phyloP scores from a whole-genome alignment of 495 filamentous ascomycete genomes.

The Penicillium argentinense region DNA sequence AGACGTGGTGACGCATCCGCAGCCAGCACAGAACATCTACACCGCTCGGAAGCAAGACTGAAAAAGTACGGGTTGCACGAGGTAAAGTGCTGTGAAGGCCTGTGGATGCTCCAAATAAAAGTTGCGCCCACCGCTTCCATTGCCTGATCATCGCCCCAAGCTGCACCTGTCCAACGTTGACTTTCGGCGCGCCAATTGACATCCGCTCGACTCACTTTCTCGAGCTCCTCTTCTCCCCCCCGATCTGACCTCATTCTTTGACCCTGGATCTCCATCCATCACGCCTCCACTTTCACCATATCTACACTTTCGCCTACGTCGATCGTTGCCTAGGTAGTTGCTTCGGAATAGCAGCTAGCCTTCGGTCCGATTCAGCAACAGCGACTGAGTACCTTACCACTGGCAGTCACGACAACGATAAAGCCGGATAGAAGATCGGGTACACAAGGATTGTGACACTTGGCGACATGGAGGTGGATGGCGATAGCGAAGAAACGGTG shows the following conservation, averaged over 20 bases:
- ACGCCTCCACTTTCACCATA: no score
- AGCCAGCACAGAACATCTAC: constrained; percentile 7
- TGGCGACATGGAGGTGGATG: constrained; percentile 36
- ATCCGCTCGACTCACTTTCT: not conserved
- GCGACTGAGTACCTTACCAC: not conserved
- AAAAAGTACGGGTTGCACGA: constrained; percentile 1
- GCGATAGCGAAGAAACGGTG: constrained; percentile 20
- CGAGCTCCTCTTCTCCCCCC: not conserved
- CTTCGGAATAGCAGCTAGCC: no score
- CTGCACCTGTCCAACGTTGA: no score
- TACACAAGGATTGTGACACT: not conserved
- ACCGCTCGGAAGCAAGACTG: constrained; percentile 9
- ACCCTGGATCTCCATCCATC: no score
- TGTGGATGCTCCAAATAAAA: not conserved
- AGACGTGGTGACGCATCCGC: constrained; percentile 16
- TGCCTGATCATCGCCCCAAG: constrained; percentile 19
- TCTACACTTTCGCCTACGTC: no score
- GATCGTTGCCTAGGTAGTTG: no score
- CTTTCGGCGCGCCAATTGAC: constrained; percentile 4
- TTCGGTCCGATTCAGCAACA: no score
- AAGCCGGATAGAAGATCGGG: not conserved
- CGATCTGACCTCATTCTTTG: no score
- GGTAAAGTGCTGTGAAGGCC: not conserved
- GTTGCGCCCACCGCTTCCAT: constrained; percentile 12
- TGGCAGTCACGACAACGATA: not conserved